These are phyloP conservation scores for Lactifluus rugatus DNA, from an alignment of 768 basidiomycete species.

Conservation along the genomic window DNA sequence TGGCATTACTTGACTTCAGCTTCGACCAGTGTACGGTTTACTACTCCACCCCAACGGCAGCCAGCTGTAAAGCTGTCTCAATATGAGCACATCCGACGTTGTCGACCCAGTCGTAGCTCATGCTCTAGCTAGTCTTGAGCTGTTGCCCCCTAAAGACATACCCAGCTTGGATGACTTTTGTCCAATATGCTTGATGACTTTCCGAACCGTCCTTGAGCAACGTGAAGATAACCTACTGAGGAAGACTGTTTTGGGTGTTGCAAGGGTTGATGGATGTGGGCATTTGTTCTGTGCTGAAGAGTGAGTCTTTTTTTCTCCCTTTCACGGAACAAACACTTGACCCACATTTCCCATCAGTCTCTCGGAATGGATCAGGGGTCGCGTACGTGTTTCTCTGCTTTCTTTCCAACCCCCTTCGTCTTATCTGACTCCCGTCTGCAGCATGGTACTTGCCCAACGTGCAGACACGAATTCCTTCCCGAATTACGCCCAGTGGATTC, in stretches of 20 bases:
- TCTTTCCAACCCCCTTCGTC: neutral
- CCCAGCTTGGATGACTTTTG: constrained; percentile 41
- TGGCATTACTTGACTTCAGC: neutral
- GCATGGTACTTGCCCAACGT: constrained; percentile 68
- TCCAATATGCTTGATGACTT: constrained; percentile 54
- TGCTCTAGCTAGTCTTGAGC: constrained; percentile 9
- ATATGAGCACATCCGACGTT: neutral
- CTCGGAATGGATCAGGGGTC: constrained; percentile 53
- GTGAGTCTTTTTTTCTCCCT: constrained; percentile 30
- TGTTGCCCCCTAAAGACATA: constrained; percentile 8
- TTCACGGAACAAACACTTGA: neutral
- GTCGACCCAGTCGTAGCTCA: neutral
- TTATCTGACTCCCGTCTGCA: constrained; percentile 22
- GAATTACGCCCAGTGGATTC: constrained; percentile 41
- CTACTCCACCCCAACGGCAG: neutral
- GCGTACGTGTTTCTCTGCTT: constrained; percentile 32
- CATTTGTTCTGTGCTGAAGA: constrained; percentile 62
- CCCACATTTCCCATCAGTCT: constrained; percentile 31
- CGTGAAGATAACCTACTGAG: constrained; percentile 16
- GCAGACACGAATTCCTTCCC: constrained; percentile 49
- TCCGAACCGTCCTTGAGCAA: constrained; percentile 34
- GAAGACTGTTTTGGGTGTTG: constrained; percentile 33
- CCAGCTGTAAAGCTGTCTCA: neutral
- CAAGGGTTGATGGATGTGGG: constrained; percentile 48
- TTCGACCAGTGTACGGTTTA: neutral